These are phyloP conservation scores for Septoria linicola DNA, from an alignment of 2,329 filamentous ascomycete species.

Conservation along the genomic window DNA sequence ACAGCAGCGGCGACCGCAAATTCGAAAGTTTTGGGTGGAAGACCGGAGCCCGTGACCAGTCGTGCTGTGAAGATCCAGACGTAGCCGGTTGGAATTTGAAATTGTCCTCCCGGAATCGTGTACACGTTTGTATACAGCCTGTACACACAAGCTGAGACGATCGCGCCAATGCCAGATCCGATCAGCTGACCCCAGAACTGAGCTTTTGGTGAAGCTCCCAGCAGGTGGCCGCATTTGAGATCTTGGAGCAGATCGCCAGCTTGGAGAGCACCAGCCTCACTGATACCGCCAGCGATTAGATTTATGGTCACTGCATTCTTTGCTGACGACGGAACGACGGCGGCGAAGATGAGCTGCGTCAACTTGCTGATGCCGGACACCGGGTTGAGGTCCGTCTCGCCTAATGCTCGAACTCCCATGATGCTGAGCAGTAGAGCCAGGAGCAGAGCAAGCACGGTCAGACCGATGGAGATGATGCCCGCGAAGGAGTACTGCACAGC, in stretches of 20 bases:
- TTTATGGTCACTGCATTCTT: slow-evolving; percentile 93
- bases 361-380: slow-evolving; percentile 96
- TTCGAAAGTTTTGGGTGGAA: slow-evolving; percentile 79
- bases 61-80: slow-evolving; percentile 98
- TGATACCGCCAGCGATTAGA: slow-evolving; percentile 86
- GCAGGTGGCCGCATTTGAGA: slow-evolving; percentile 89
- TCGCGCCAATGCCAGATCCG: slow-evolving; percentile 78
- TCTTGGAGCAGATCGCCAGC: slow-evolving; percentile 97
- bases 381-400: slow-evolving; percentile 90
- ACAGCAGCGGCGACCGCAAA: slow-evolving; percentile 73
- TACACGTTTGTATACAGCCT: slow-evolving; percentile 89
- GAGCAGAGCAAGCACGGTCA: slow-evolving; percentile 80
- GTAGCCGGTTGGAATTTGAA: slow-evolving; percentile 90
- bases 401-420: slow-evolving; percentile 64
- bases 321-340: slow-evolving; percentile 77
- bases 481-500: slow-evolving; percentile 85
- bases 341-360: slow-evolving; percentile 90
- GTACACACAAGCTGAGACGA: slow-evolving; percentile 85
- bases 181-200: slow-evolving; percentile 98
- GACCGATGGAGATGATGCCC: slow-evolving; percentile 72
- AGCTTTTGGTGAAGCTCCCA: slow-evolving; percentile 87
- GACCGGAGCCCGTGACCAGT: slow-evolving; percentile 83
- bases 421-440: slow-evolving; percentile 67
- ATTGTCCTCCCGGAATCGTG: slow-evolving; percentile 79
- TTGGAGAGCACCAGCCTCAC: slow-evolving; percentile 81